Evolutionary conservation across 805 yeast species (phyloP), one percentile per base, ranked within the genome.

Genomic region (Suhomyces prunicola): DNA sequence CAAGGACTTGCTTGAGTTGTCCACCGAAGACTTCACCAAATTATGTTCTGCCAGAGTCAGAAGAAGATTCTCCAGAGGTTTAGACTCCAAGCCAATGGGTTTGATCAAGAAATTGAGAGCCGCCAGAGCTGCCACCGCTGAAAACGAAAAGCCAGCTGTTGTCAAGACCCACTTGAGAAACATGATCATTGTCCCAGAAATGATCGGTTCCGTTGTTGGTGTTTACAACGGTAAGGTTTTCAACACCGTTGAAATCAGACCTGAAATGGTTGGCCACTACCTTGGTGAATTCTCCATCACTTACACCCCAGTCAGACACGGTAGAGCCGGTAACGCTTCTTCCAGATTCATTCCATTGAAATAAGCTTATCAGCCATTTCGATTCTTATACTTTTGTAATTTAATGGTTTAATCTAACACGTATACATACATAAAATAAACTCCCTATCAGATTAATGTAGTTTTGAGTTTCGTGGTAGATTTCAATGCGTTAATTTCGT

Each of bases 181-280:
- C 88, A 90, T 92, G 97, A 80, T 94, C 77, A 77, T 94, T 73
- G 94, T 94, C 66, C 99, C 99, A 82, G 99, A 94, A 70, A 94
- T 94, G 99, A 91, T 94, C 72, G 99, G 99, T 77, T 90, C 97
- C 60, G 96, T 93, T 66, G 86, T 94, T 69, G 97, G 97, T 83
- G 88, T 94, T 70, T 94, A 94, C 97, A 94, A 94, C 87, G 99
- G 99, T 84, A 94, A 94, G 85, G 90, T 84, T 70, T 94, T 94
- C 96, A 93, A 93, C 96, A 88, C 87, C 71, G 97, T 94, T 79
- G 99, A 94, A 81, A 83, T 94, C 82, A 91, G 84, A 80, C 97
- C 99, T 74, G 99, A 94, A 85, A 94, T 94, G 99, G 92, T 93
- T 77, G 98, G 99, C 78, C 97, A 93, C 88, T 94, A 94, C 96